A percentile compares a stretch with the other conserved stretches of the same genome.
Conservation (phyloP, 225 moss, liverwort and hornwort genomes). For the Asterella californica region DNA sequence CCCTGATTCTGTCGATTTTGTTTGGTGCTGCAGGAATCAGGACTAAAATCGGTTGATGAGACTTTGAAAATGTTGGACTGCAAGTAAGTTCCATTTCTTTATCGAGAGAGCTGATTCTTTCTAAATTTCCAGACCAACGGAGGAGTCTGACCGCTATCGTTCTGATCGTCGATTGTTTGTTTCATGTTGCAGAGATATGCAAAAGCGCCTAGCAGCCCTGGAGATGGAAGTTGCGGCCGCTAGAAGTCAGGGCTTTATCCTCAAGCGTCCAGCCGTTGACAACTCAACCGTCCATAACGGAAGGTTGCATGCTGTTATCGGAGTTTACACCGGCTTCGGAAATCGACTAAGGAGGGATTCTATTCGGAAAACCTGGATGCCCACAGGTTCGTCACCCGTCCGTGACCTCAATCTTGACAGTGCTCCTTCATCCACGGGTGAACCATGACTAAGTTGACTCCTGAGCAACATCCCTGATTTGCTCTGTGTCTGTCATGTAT, state of each 20-base stretch:
- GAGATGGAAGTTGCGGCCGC: conserved; percentile 88
- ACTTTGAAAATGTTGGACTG: conserved; percentile 74
- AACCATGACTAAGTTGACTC: not conserved
- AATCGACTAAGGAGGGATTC: conserved; percentile 64
- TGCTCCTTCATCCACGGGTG: not conserved
- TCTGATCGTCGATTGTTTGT: not conserved
- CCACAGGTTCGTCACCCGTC: conserved; percentile 50
- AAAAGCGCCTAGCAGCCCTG: conserved; percentile 60
- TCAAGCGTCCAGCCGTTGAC: conserved; percentile 30
- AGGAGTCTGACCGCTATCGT: not conserved
- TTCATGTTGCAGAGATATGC: conserved; percentile 55
- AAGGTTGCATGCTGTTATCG: conserved; percentile 58
- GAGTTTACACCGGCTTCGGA: conserved; percentile 76
- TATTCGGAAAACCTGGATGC: conserved; percentile 82
- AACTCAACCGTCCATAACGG: conserved; percentile 44
- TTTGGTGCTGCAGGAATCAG: conserved; percentile 51
- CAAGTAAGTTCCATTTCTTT: conserved; percentile 55
- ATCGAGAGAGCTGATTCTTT: not conserved
- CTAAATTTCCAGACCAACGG: too few species aligned
- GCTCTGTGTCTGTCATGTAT: too few species aligned
- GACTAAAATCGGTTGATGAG: conserved; percentile 74
- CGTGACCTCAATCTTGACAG: not conserved
- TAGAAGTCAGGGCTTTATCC: conserved; percentile 67
- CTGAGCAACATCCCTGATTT: not conserved
- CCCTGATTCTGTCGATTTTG: conserved; percentile 8